Evolutionary conservation across 768 basidiomycete species (phyloP).

Genomic region (Xerocomellus dryophilus): DNA sequence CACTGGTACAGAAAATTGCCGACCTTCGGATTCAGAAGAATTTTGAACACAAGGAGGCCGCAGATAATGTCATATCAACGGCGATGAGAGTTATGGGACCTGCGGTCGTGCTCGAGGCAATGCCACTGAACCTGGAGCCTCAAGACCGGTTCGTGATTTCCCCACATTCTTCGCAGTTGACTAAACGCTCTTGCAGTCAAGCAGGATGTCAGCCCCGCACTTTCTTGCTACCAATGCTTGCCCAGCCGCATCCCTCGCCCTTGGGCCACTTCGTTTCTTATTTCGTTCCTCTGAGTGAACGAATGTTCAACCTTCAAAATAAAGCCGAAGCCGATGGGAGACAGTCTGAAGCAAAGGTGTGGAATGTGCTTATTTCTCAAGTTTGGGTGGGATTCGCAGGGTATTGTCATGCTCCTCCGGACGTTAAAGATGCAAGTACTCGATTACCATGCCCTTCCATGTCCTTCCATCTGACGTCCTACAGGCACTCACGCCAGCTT

Average conservation of each 20-base stretch:
- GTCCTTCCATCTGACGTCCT: slow-evolving; percentile 1
- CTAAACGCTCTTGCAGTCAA: slow-evolving; percentile 42
- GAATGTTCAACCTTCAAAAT: slow-evolving; percentile 85
- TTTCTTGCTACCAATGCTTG: slow-evolving; percentile 84
- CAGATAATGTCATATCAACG: slow-evolving; percentile 71
- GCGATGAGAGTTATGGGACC: slow-evolving; percentile 89
- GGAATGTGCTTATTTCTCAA: slow-evolving; percentile 90
- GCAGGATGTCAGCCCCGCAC: slow-evolving; percentile 83
- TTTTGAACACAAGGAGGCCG: slow-evolving; percentile 89
- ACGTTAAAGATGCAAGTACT: slow-evolving; percentile 61
- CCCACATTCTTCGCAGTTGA: not conserved
- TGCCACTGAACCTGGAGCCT: slow-evolving; percentile 88
- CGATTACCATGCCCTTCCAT: not conserved
- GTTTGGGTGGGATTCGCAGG: slow-evolving; percentile 90
- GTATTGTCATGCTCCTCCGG: slow-evolving; percentile 81
- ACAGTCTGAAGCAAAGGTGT: slow-evolving; percentile 88
- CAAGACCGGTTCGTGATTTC: slow-evolving; percentile 58
- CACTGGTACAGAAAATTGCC: slow-evolving; percentile 67
- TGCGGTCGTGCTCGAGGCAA: slow-evolving; percentile 61
- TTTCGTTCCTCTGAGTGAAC: slow-evolving; percentile 92
- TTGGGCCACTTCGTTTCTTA: slow-evolving; percentile 83
- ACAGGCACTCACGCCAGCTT: slow-evolving; percentile 70
- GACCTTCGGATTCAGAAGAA: slow-evolving; percentile 72
- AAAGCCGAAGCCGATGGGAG: slow-evolving; percentile 71
- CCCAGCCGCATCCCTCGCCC: slow-evolving; percentile 76